These are phyloP conservation scores for Epichloe gansuensis DNA, from an alignment of 2,329 filamentous ascomycete species.

Conservation along the genomic window DNA sequence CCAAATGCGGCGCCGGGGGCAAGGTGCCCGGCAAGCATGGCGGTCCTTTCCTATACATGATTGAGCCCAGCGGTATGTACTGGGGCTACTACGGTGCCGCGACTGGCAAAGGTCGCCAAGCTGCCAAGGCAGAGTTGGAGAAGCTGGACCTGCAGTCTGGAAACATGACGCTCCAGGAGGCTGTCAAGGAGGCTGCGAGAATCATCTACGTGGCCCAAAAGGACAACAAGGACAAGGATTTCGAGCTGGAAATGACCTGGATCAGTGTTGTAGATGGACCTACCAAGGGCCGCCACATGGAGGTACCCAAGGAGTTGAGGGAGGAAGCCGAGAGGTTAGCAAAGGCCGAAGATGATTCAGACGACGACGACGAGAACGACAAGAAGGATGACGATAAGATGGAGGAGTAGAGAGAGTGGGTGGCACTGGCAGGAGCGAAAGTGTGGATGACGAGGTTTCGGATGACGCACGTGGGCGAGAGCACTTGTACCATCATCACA, in stretches of 20 bases:
- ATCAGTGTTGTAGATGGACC: conserved; percentile 74
- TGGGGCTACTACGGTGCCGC: conserved; percentile 99
- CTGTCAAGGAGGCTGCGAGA: conserved; percentile 87
- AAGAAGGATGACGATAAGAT: conserved; percentile 64
- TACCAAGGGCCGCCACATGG: conserved; percentile 83
- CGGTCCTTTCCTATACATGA: conserved; percentile 94
- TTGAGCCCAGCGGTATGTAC: conserved; percentile 91
- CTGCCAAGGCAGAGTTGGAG: conserved; percentile 95
- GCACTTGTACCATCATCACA: conserved; percentile 23
- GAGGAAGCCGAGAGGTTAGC: conserved; percentile 90
- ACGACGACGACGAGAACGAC: conserved; percentile 66
- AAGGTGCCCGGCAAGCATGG: conserved; percentile 66
- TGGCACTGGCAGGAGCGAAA: background rate
- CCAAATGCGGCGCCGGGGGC: conserved; percentile 67
- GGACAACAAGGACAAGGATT: conserved; percentile 99
- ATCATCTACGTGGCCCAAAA: conserved; percentile 98
- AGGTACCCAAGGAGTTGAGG: conserved; percentile 79
- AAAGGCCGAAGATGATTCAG: conserved; percentile 76
- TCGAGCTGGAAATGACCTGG: conserved; percentile 99
- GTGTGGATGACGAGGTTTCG: background rate
- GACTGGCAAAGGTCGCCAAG: conserved; percentile 91
- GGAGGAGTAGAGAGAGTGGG: conserved; percentile 54
- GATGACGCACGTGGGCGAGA: conserved; percentile 6
- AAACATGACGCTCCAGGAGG: conserved; percentile 67
- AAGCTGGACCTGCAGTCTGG: conserved; percentile 80